These are phyloP conservation scores for Colletotrichum liaoningense DNA, from an alignment of 2,329 filamentous ascomycete species.

Conservation along the genomic window DNA sequence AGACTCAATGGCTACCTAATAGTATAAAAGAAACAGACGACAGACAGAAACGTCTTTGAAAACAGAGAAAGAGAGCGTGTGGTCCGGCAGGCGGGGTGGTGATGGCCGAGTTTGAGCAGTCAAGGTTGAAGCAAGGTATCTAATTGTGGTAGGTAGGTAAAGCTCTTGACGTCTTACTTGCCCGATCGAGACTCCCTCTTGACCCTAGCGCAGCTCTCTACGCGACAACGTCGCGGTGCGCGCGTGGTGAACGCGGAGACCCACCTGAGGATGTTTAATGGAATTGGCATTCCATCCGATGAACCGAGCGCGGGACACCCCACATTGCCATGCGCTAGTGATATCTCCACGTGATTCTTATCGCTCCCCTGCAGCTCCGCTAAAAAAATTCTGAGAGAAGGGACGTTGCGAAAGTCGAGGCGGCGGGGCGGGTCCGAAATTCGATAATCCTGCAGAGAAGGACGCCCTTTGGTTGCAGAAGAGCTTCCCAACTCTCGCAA, in stretches of 20 bases:
- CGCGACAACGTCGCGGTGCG: constrained; percentile 30
- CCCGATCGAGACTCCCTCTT: constrained; percentile 7
- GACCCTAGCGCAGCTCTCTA: constrained; percentile 14
- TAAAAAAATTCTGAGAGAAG: constrained; percentile 29
- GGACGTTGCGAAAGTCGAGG: constrained; percentile 23
- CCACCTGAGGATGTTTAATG: constrained; percentile 2
- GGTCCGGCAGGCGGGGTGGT: background rate
- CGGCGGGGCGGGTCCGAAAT: constrained; percentile 10
- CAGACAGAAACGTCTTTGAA: background rate
- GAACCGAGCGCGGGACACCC: background rate
- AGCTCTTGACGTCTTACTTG: constrained; percentile 25
- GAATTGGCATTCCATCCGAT: background rate
- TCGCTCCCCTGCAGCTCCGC: background rate
- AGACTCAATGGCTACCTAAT: background rate
- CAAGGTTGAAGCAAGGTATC: background rate
- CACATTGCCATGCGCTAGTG: background rate
- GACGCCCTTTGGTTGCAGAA: constrained; percentile 11
- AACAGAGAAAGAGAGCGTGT: background rate
- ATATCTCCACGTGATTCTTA: constrained; percentile 17
- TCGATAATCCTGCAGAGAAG: constrained; percentile 7
- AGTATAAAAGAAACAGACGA: constrained; percentile 9
- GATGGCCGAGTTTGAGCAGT: constrained; percentile 9
- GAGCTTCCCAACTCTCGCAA: background rate
- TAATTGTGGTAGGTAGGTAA: constrained; percentile 3
- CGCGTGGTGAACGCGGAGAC: constrained; percentile 8